phyloP scores from a whole-genome alignment of 192 early-diverging fungal species.

The Gryganskiella cystojenkinii region DNA sequence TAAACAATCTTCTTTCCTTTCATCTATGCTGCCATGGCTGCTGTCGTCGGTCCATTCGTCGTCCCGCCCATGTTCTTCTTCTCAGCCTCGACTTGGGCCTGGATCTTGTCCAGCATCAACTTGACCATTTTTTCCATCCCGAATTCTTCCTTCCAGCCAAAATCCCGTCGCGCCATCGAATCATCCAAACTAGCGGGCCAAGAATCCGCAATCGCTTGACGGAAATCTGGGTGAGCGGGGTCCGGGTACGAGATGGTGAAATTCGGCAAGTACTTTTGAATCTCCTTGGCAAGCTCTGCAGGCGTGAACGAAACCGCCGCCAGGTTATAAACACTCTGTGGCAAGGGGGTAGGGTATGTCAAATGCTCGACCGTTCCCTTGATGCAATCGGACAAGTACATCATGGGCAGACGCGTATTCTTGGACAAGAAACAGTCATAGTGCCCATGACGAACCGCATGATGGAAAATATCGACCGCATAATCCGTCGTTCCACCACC shows the following conservation, averaged over 20 bases:
- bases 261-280: conserved; percentile 59
- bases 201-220: conserved; percentile 73
- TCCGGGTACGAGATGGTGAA: conserved; percentile 68
- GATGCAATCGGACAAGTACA: conserved; percentile 74
- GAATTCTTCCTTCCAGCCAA: conserved; percentile 72
- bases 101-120: conserved; percentile 67
- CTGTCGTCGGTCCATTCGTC: conserved; percentile 11
- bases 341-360: conserved; percentile 59
- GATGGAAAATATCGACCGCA: conserved; percentile 77
- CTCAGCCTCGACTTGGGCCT: conserved; percentile 55
- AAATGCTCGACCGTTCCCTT: conserved; percentile 72
- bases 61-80: conserved; percentile 11
- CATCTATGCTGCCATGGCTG: conserved; percentile 29
- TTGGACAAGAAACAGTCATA: conserved; percentile 70
- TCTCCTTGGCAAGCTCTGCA: conserved; percentile 62
- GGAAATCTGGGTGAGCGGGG: conserved; percentile 60
- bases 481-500: conserved; percentile 78
- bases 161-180: conserved; percentile 65
- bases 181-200: conserved; percentile 75
- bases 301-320: conserved; percentile 71
- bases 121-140: conserved; percentile 68
- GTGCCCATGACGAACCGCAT: conserved; percentile 63
- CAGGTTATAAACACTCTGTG: conserved; percentile 72
- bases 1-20: not conserved
- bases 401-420: conserved; percentile 71